Conservation (phyloP, 306 rosid genomes). For the Astragalus glycyphyllos region DNA sequence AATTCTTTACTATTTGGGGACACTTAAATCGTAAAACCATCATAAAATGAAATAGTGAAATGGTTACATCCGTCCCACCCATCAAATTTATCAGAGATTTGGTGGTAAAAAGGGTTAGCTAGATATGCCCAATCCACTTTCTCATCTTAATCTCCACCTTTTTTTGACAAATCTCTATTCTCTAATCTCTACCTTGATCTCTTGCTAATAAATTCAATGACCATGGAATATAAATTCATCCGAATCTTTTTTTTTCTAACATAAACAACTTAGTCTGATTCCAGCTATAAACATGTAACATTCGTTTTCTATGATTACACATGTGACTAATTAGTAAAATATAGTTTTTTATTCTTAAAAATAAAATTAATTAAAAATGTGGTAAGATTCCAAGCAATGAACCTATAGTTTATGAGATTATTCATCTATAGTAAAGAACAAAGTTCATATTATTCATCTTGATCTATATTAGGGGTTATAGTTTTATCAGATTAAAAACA, state of each 20-base stretch:
- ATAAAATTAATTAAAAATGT: too few species aligned
- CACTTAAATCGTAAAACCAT: too few species aligned
- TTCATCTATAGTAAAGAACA: slow-evolving; percentile 31
- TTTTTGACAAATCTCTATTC: too few species aligned
- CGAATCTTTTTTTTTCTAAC: background rate
- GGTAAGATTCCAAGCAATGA: slow-evolving; percentile 32
- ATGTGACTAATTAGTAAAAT: background rate
- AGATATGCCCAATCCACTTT: background rate
- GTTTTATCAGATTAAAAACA: slow-evolving; percentile 1
- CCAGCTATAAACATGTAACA: background rate
- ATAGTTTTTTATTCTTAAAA: slow-evolving; percentile 3
- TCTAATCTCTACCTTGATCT: background rate
- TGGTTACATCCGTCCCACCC: too few species aligned
- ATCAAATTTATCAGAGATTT: too few species aligned
- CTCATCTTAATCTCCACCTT: too few species aligned
- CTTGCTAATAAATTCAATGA: background rate
- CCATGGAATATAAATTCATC: background rate
- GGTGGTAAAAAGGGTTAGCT: background rate
- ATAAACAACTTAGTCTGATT: too few species aligned
- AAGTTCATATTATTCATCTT: slow-evolving; percentile 40
- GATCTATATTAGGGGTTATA: slow-evolving; percentile 25
- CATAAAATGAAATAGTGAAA: too few species aligned
- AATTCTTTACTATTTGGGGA: too few species aligned
- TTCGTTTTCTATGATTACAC: slow-evolving; percentile 6
- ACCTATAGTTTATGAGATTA: slow-evolving; percentile 2